Percentiles rank a stretch among this genome's conserved stretches.
These are phyloP conservation scores for Darksidea phi DNA, from an alignment of 495 filamentous ascomycete genomes.

Conservation along the genomic window DNA sequence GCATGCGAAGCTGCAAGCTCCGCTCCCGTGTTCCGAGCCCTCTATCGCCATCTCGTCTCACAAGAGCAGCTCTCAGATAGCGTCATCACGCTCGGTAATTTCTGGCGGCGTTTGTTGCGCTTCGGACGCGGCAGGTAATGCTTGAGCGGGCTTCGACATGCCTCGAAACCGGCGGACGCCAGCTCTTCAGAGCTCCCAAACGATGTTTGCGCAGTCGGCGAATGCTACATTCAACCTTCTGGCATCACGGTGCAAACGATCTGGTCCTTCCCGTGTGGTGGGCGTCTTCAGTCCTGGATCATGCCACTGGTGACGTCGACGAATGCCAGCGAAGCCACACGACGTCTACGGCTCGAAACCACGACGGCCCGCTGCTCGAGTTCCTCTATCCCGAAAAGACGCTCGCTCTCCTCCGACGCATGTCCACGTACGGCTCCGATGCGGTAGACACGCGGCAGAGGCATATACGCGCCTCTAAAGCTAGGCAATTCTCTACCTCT, in stretches of 20 bases:
- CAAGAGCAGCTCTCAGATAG: not conserved
- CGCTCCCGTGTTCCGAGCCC: not conserved
- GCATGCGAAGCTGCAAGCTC: conserved; percentile 27
- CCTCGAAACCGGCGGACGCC: conserved; percentile 36
- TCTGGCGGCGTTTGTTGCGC: conserved; percentile 8
- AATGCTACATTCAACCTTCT: conserved; percentile 35
- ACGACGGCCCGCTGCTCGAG: conserved; percentile 21
- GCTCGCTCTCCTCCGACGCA: conserved; percentile 25
- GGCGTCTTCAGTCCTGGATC: conserved; percentile 5
- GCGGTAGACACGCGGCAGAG: conserved; percentile 7
- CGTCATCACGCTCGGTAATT: conserved; percentile 16
- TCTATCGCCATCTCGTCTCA: not conserved
- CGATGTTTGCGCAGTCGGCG: conserved; percentile 29
- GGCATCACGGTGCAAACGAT: conserved; percentile 35
- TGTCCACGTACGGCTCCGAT: conserved; percentile 18
- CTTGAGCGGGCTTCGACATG: conserved; percentile 38
- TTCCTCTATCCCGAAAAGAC: conserved; percentile 36
- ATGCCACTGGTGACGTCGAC: conserved; percentile 9
- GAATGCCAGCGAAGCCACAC: not conserved
- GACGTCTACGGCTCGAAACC: not conserved
- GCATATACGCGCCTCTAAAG: not conserved
- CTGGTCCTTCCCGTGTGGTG: conserved; percentile 27
- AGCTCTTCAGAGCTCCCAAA: conserved; percentile 29
- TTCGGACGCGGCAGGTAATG: conserved; percentile 25
- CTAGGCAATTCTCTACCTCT: conserved; percentile 24